These are phyloP conservation scores for Lycium barbarum DNA, from an alignment of 257 asterid species.

Conservation along the genomic window DNA sequence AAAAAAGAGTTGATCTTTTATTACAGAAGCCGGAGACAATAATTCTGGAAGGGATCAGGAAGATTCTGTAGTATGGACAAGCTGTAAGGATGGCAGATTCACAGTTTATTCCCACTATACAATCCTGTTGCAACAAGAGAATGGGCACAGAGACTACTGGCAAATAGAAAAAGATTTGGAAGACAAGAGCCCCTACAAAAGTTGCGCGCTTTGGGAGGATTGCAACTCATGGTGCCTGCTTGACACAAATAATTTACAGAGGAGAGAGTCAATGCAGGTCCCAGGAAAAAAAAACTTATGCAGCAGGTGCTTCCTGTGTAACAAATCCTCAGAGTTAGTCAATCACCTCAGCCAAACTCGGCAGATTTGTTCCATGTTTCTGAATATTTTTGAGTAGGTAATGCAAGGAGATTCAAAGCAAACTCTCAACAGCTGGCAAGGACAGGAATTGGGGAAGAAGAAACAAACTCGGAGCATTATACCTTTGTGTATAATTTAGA, in stretches of 20 bases:
- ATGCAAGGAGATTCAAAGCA: conserved; percentile 1
- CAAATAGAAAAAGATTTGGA: neutral
- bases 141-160: neutral
- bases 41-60: neutral
- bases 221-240: neutral
- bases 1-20: neutral
- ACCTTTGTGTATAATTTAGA: neutral
- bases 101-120: neutral
- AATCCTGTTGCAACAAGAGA: neutral
- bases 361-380: neutral
- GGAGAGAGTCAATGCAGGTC: neutral
- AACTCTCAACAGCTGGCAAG: neutral
- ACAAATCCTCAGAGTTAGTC: neutral
- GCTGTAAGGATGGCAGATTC: neutral
- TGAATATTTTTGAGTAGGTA: neutral
- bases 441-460: neutral
- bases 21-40: neutral
- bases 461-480: neutral
- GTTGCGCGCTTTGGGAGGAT: neutral
- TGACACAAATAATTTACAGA: neutral
- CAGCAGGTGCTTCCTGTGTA: neutral
- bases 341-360: neutral
- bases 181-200: neutral
- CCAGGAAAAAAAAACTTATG: too few relatives aligned
- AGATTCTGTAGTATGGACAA: conserved; percentile 5